Percentiles rank a stretch among this genome's conserved stretches.
Conservation (phyloP, 148 eudicot species). For the Rhododendron simsii region DNA sequence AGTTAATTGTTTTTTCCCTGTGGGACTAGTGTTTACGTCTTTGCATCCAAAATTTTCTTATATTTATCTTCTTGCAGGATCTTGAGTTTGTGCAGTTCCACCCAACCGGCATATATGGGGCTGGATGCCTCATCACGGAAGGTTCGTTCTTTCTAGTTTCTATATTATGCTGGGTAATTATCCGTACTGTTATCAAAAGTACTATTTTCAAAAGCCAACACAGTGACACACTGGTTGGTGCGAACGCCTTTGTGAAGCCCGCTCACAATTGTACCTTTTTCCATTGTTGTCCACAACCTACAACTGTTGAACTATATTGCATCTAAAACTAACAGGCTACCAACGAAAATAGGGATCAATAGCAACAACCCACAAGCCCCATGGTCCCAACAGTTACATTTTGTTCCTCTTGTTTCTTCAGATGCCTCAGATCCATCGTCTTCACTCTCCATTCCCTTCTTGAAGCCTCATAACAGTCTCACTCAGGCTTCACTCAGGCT, state of each 20-base stretch:
- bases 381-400: neutral
- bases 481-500: neutral
- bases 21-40: neutral
- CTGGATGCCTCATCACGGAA: slow-evolving; percentile 95
- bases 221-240: neutral
- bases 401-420: neutral
- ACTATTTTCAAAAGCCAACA: neutral
- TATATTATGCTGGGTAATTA: neutral
- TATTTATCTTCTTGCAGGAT: slow-evolving; percentile 52
- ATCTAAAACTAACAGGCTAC: neutral
- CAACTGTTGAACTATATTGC: neutral
- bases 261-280: neutral
- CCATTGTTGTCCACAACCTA: neutral
- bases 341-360: neutral
- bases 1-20: neutral
- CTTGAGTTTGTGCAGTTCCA: slow-evolving; percentile 98
- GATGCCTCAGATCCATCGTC: neutral
- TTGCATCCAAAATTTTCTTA: neutral
- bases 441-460: neutral
- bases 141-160: slow-evolving; percentile 36
- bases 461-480: neutral
- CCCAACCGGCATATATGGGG: slow-evolving; percentile 98
- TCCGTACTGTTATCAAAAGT: neutral
- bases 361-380: neutral
- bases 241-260: neutral